Conservation (phyloP, 768 basidiomycete genomes). For the Neoboletus subvelutipes region DNA sequence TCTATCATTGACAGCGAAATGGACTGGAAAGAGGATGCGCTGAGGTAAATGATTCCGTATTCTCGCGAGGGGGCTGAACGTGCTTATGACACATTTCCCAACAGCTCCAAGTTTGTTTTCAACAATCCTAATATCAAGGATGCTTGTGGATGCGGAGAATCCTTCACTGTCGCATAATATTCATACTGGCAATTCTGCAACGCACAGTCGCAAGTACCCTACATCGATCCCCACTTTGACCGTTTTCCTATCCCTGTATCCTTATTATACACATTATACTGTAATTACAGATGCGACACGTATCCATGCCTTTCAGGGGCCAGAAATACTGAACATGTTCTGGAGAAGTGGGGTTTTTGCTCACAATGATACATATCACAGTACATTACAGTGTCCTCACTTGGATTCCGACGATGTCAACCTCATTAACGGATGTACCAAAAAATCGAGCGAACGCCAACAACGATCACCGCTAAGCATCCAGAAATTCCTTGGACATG, state of each 20-base stretch:
- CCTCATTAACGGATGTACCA: background rate
- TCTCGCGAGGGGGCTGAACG: background rate
- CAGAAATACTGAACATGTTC: conserved; percentile 2
- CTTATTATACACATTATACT: conserved; percentile 22
- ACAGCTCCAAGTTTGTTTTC: conserved; percentile 77
- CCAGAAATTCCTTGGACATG: conserved; percentile 70
- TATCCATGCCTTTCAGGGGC: background rate
- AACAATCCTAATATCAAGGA: conserved; percentile 94
- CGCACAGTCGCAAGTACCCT: conserved; percentile 15
- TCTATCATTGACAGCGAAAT: conserved; percentile 98
- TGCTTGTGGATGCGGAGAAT: conserved; percentile 94
- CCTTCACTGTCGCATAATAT: conserved; percentile 59
- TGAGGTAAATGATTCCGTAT: conserved; percentile 53
- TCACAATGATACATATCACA: conserved; percentile 10
- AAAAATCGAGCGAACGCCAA: background rate
- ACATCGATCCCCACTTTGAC: conserved; percentile 1
- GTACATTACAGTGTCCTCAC: conserved; percentile 17
- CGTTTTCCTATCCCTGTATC: conserved; percentile 26
- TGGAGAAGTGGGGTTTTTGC: conserved; percentile 12
- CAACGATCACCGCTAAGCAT: conserved; percentile 31
- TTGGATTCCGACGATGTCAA: background rate
- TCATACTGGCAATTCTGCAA: conserved; percentile 7
- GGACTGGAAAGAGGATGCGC: conserved; percentile 94
- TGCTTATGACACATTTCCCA: conserved; percentile 3
- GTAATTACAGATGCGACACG: conserved; percentile 9